phyloP scores from a whole-genome alignment of 371 early-diverging fungal genomes.

The Apophysomyces sp. region DNA sequence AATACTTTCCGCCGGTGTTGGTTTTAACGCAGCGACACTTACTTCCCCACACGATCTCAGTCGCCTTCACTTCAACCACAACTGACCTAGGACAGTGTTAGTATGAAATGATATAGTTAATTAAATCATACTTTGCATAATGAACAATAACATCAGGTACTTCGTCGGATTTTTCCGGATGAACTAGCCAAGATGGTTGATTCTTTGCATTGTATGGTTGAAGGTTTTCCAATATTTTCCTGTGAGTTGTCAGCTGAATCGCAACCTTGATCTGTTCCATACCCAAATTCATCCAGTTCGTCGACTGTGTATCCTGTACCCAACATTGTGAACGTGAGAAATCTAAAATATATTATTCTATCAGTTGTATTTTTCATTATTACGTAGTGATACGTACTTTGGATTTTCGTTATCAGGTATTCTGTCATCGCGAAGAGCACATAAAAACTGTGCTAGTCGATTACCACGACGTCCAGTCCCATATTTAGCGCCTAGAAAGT shows the following conservation, averaged over 20 bases:
- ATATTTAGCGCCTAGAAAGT: slow-evolving; percentile 49
- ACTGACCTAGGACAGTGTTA: slow-evolving; percentile 37
- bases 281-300: slow-evolving; percentile 49
- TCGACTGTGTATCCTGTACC: slow-evolving; percentile 69
- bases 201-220: slow-evolving; percentile 38
- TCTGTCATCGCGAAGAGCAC: slow-evolving; percentile 65
- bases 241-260: neutral
- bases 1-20: too few species aligned
- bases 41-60: slow-evolving; percentile 55
- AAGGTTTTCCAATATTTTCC: slow-evolving; percentile 14
- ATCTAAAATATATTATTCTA: slow-evolving; percentile 19
- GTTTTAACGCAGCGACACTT: too few species aligned
- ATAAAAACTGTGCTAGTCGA: slow-evolving; percentile 62
- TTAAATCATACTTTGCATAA: slow-evolving; percentile 41
- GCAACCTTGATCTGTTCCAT: neutral
- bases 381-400: slow-evolving; percentile 6
- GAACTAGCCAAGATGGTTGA: slow-evolving; percentile 60
- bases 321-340: slow-evolving; percentile 64
- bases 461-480: slow-evolving; percentile 69
- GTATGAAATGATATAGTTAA: neutral
- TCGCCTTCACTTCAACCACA: slow-evolving; percentile 69
- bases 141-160: slow-evolving; percentile 66
- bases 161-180: slow-evolving; percentile 58
- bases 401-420: slow-evolving; percentile 20
- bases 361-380: neutral